Evolutionary conservation across 176 grass and related monocot species (phyloP).

Genomic region (Oropetium thomaeum): DNA sequence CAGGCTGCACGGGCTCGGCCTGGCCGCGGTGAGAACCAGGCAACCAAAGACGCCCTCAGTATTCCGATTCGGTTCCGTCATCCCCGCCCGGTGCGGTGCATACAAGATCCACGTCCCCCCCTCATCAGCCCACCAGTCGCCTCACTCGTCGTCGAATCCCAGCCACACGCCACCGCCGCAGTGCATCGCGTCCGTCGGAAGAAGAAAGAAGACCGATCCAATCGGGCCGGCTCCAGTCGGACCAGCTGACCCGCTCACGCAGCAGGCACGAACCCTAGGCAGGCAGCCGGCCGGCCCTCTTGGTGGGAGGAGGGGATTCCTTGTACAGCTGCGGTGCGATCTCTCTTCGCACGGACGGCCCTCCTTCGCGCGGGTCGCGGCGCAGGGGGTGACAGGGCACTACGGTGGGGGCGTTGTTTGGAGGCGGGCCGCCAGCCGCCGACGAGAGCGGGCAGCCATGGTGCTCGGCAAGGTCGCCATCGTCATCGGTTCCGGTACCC

Average conservation of each 20-base stretch:
- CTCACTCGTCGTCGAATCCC: not conserved
- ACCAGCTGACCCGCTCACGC: not conserved
- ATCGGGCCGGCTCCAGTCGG: not conserved
- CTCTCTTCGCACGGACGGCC: not conserved
- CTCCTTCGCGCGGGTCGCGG: conserved; percentile 5
- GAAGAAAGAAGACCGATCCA: not conserved
- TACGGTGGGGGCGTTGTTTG: not conserved
- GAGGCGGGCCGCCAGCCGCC: not conserved
- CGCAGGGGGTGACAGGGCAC: not conserved
- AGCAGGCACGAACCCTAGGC: conserved; percentile 18
- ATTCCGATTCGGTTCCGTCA: not conserved
- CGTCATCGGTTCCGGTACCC: conserved; percentile 53
- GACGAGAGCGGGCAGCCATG: conserved; percentile 26
- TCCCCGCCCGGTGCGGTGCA: not conserved
- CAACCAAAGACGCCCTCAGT: too few relatives aligned
- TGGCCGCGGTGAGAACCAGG: too few relatives aligned
- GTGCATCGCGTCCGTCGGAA: conserved; percentile 1
- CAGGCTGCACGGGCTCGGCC: too few relatives aligned
- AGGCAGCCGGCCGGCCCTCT: not conserved
- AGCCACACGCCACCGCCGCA: not conserved
- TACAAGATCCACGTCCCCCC: not conserved
- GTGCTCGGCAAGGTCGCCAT: conserved; percentile 55
- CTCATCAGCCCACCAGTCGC: not conserved
- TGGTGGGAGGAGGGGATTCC: not conserved
- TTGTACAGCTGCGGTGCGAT: not conserved